Evolutionary conservation across 1,284 basidiomycete species (phyloP), one percentile per base, ranked within the genome.

Genomic region (Vanrija pseudolonga): DNA sequence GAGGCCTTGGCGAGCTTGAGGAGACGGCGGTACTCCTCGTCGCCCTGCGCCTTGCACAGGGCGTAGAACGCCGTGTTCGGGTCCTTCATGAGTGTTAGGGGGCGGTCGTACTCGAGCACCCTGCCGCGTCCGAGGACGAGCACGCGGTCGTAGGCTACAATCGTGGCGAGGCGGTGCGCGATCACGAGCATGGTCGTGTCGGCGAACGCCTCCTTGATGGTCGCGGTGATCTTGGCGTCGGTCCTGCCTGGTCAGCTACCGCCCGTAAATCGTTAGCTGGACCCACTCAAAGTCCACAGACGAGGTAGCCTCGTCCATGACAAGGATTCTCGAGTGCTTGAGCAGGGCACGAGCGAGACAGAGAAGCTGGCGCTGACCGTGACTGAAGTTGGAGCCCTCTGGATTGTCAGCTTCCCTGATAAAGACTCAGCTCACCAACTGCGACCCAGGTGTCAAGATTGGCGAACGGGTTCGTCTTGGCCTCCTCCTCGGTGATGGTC

Each of bases 361-460:
- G 8, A 90, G 77, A 15, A 90, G 78, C 64, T 90, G 88, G 59
- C 86, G 83, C 73, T 92, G 87, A 14, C 89, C 89, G 11, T 85
- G 85, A 60, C 83, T 85, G 68, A 85, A 89, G 65, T 90, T 89
- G 7, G 81, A 80, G 3, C 85, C 85, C 59, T 69, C 74, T 67
- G 55, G 19, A 32, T 32, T 38, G 46, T 58, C 23, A 64, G 55
- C 50, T 41, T 22, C 14, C 17, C 52, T 32, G 28, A 3, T 5
- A 3, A 6, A 6, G 40, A 4, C 18, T 20, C 17, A 23, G 51
- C 63, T 56, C 18, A 62, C 63, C 64, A 22, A 67, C 51, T 24
- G 70, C 70, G 6, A 76, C 71, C 47, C 66, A 72, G 6, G 69
- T 71, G 47, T 75, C 70, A n/a, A 88, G 66, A 67, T 88, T 85